Evolutionary conservation across 176 grass and related monocot genomes (phyloP).

Genomic region (Paspalum notatum): DNA sequence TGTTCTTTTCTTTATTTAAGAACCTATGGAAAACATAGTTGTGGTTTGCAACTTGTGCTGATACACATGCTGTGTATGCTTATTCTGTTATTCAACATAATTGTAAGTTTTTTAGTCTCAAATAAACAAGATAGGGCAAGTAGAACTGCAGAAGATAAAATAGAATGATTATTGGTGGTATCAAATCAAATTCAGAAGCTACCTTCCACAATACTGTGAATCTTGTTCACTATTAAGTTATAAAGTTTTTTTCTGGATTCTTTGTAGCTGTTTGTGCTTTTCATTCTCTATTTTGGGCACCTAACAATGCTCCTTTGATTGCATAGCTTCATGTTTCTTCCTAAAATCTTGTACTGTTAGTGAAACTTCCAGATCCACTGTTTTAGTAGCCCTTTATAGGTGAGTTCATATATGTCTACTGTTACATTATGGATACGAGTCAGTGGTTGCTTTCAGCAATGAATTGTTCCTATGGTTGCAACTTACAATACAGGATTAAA

Average conservation of each 20-base stretch:
- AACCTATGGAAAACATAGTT: not conserved
- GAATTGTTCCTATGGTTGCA: not conserved
- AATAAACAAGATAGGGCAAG: not conserved
- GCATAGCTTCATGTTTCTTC: not conserved
- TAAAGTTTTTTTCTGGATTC: not conserved
- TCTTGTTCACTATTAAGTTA: not conserved
- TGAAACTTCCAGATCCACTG: not conserved
- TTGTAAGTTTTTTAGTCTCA: not conserved
- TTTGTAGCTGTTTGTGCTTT: not conserved
- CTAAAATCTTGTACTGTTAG: not conserved
- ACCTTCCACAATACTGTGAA: not conserved
- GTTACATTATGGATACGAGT: constrained; percentile 1
- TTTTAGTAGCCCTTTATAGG: not conserved
- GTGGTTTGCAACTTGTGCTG: not conserved
- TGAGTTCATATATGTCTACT: constrained; percentile 2
- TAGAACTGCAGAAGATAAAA: constrained; percentile 2
- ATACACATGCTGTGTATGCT: not conserved
- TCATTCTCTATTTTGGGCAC: not conserved
- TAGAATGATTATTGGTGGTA: not conserved
- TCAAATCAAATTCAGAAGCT: constrained; percentile 4
- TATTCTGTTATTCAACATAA: not conserved
- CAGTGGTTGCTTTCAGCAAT: not conserved
- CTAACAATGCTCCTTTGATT: not conserved
- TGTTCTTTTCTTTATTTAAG: constrained; percentile 6
- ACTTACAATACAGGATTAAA: not conserved